phyloP scores from a whole-genome alignment of 225 moss, liverwort and hornwort genomes.

The Marchantia paleacea region DNA sequence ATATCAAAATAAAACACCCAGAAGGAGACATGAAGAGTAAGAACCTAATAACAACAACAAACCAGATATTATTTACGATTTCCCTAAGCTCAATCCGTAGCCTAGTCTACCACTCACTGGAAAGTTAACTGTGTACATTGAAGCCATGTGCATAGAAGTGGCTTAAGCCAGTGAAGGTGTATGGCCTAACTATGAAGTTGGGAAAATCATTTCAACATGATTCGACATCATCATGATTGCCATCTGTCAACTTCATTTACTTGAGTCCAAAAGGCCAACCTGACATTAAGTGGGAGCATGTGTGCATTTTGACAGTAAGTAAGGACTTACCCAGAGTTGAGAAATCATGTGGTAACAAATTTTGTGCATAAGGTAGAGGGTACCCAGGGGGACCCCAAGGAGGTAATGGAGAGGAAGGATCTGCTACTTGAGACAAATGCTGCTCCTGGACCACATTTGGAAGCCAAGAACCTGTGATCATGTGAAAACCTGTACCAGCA shows the following conservation, averaged over 20 bases:
- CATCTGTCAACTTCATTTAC: neutral
- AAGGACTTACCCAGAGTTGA: constrained; percentile 33
- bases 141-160: too few species aligned
- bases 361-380: constrained; percentile 28
- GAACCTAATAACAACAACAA: too few species aligned
- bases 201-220: too few species aligned
- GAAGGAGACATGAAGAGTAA: too few species aligned
- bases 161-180: too few species aligned
- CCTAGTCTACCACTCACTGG: too few species aligned
- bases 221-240: too few species aligned
- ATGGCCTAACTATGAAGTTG: too few species aligned
- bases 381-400: constrained; percentile 32
- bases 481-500: constrained; percentile 19
- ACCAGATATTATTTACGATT: too few species aligned
- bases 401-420: constrained; percentile 18
- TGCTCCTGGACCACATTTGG: constrained; percentile 27
- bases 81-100: too few species aligned
- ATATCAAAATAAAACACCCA: too few species aligned
- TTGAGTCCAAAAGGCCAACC: neutral
- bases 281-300: neutral
- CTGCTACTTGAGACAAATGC: constrained; percentile 23
- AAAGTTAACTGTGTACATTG: too few species aligned
- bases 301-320: neutral
- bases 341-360: constrained; percentile 27
- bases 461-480: constrained; percentile 23